Evolutionary conservation across 2,329 filamentous ascomycete species (phyloP).

Genomic region (Xylaria sp.): DNA sequence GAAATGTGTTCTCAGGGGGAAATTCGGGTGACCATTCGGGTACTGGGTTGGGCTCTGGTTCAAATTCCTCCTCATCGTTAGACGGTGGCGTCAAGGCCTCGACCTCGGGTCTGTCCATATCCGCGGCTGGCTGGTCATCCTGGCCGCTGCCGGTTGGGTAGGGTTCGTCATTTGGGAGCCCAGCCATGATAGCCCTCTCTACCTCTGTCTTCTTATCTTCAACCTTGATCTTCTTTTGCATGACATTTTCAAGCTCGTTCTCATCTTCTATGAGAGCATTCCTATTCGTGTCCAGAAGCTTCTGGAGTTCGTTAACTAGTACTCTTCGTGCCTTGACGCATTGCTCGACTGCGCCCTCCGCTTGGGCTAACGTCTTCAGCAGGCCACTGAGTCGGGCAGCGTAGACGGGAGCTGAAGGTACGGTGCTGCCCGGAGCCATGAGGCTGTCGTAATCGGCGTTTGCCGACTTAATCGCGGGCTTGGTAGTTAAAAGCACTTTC

Average conservation of each 20-base stretch:
- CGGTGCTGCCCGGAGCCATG: slow-evolving; percentile 73
- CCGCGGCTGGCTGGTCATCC: slow-evolving; percentile 61
- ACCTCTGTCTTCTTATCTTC: slow-evolving; percentile 89
- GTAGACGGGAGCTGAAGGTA: slow-evolving; percentile 88
- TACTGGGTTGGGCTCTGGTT: slow-evolving; percentile 30
- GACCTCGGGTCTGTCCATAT: slow-evolving; percentile 80
- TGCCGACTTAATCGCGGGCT: slow-evolving; percentile 74
- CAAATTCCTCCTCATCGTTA: slow-evolving; percentile 35
- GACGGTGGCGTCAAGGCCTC: slow-evolving; percentile 88
- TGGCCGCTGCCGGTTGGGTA: slow-evolving; percentile 61
- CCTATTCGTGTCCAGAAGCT: slow-evolving; percentile 79
- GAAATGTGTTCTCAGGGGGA: slow-evolving; percentile 42
- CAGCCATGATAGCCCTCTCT: slow-evolving; percentile 90
- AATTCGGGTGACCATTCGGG: slow-evolving; percentile 42
- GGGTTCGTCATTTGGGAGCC: slow-evolving; percentile 70
- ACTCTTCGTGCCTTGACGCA: slow-evolving; percentile 85
- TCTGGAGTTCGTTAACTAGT: slow-evolving; percentile 84
- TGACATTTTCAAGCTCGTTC: slow-evolving; percentile 70
- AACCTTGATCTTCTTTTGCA: slow-evolving; percentile 74
- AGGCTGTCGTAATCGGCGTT: slow-evolving; percentile 87
- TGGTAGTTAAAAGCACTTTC: slow-evolving; percentile 76
- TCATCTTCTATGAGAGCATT: slow-evolving; percentile 77
- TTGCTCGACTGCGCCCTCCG: slow-evolving; percentile 89
- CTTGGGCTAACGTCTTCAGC: slow-evolving; percentile 87
- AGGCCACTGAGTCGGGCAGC: slow-evolving; percentile 89